A percentile compares a stretch with the other conserved stretches of the same genome.
Evolutionary conservation across 2,329 filamentous ascomycete species (phyloP).

Genomic region (Geoglossum cookeanum): DNA sequence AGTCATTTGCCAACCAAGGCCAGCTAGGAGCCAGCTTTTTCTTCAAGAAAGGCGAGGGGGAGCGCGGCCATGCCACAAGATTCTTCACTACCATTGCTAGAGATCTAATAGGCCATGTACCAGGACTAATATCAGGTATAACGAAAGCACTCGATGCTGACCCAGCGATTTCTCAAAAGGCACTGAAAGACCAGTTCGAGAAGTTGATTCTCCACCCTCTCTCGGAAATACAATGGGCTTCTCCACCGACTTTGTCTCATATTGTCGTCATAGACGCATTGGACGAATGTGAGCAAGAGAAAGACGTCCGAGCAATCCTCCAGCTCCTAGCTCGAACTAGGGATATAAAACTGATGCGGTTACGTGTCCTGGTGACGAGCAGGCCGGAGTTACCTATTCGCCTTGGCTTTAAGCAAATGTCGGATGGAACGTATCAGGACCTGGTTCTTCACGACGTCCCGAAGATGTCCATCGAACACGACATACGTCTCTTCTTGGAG

Average conservation of each 20-base stretch:
- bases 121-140: no score
- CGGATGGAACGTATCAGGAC: conserved; percentile 14
- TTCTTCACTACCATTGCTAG: conserved; percentile 25
- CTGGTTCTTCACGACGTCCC: conserved; percentile 22
- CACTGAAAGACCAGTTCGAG: conserved; percentile 22
- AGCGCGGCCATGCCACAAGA: conserved; percentile 17
- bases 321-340: conserved; percentile 10
- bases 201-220: conserved; percentile 22
- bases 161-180: conserved; percentile 14
- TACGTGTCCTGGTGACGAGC: conserved; percentile 16
- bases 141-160: conserved; percentile 17
- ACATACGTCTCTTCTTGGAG: conserved; percentile 20
- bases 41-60: no score
- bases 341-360: conserved; percentile 4
- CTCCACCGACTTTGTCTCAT: no score
- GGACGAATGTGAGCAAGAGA: no score
- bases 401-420: conserved; percentile 12
- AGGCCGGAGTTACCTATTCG: conserved; percentile 14
- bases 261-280: conserved; percentile 16
- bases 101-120: conserved; percentile 16
- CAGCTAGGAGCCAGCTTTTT: no score
- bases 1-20: conserved; percentile 8
- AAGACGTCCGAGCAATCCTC: conserved; percentile 11
- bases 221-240: conserved; percentile 3
- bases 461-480: conserved; percentile 15